A percentile compares a stretch with the other conserved stretches of the same genome.
Conservation (phyloP, 495 filamentous ascomycete species). For the Penicillium goetzii region DNA sequence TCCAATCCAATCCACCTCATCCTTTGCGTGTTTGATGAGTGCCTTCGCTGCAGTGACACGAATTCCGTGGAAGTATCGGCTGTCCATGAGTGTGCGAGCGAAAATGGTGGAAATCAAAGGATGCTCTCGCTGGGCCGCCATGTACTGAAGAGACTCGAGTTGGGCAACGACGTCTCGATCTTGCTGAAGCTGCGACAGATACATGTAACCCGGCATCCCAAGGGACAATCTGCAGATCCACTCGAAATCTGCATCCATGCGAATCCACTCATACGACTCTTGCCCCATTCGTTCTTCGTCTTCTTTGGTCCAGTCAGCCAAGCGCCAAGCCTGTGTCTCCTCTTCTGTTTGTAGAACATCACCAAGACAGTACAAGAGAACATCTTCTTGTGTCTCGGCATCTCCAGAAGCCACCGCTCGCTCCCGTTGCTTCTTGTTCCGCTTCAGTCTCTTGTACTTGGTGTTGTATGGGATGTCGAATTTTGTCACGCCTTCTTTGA, state of each 20-base stretch:
- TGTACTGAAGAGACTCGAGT: constrained; percentile 74
- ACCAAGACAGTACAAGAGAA: constrained; percentile 87
- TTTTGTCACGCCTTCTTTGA: constrained; percentile 78
- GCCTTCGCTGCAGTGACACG: constrained; percentile 77
- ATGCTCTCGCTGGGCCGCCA: constrained; percentile 62
- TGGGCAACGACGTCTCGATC: constrained; percentile 96
- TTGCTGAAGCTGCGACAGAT: constrained; percentile 93
- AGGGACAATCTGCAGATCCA: constrained; percentile 86
- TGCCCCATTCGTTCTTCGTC: constrained; percentile 89
- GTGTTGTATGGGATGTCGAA: constrained; percentile 98
- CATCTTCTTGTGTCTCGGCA: constrained; percentile 77
- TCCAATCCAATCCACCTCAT: constrained; percentile 75
- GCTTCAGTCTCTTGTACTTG: constrained; percentile 97
- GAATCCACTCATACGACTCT: constrained; percentile 98
- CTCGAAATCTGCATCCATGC: constrained; percentile 97
- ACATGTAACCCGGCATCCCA: constrained; percentile 93
- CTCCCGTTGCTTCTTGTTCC: constrained; percentile 86
- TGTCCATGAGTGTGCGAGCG: constrained; percentile 85
- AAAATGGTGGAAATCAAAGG: constrained; percentile 83
- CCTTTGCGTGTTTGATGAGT: constrained; percentile 71
- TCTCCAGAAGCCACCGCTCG: constrained; percentile 68
- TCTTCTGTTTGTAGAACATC: constrained; percentile 84
- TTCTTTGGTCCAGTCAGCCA: constrained; percentile 85
- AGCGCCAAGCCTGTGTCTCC: constrained; percentile 79
- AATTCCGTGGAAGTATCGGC: constrained; percentile 90